Evolutionary conservation across 2,329 filamentous ascomycete genomes (phyloP).

Genomic region (Laburnicola sp.): DNA sequence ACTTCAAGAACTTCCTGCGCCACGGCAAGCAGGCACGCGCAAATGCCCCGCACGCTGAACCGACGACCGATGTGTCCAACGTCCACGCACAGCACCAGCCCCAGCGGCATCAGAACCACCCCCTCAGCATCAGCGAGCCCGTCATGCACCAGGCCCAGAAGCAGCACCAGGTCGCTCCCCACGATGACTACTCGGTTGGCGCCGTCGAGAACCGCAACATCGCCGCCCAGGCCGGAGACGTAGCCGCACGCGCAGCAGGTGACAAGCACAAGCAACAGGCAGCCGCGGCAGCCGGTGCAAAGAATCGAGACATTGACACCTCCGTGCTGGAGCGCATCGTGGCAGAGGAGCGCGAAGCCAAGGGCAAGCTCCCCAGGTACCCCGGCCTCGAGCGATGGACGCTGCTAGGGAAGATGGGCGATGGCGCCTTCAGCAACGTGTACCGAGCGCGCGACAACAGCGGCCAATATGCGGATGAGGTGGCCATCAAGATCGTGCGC

Average conservation of each 20-base stretch:
- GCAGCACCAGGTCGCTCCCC: constrained; percentile 53
- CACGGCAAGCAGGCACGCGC: constrained; percentile 93
- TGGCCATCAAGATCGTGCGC: constrained; percentile 97
- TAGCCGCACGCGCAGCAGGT: constrained; percentile 64
- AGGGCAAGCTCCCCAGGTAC: constrained; percentile 82
- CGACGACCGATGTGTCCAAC: constrained; percentile 64
- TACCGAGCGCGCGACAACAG: constrained; percentile 81
- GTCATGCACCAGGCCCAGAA: constrained; percentile 55
- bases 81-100: constrained; percentile 67
- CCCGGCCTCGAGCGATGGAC: constrained; percentile 85
- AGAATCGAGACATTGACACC: constrained; percentile 56
- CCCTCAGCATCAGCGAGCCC: constrained; percentile 62
- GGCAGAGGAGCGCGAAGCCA: constrained; percentile 85
- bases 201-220: constrained; percentile 66
- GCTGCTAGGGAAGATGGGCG: constrained; percentile 94
- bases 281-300: constrained; percentile 51
- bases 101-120: constrained; percentile 44
- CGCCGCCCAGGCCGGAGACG: constrained; percentile 68
- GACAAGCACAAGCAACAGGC: constrained; percentile 61
- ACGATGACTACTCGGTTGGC: constrained; percentile 64
- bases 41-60: constrained; percentile 61
- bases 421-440: constrained; percentile 98
- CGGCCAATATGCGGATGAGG: constrained; percentile 70
- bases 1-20: constrained; percentile 96
- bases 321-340: constrained; percentile 81